Conservation (phyloP, 352 stramenopile species). For the Lagenidium sp. region DNA sequence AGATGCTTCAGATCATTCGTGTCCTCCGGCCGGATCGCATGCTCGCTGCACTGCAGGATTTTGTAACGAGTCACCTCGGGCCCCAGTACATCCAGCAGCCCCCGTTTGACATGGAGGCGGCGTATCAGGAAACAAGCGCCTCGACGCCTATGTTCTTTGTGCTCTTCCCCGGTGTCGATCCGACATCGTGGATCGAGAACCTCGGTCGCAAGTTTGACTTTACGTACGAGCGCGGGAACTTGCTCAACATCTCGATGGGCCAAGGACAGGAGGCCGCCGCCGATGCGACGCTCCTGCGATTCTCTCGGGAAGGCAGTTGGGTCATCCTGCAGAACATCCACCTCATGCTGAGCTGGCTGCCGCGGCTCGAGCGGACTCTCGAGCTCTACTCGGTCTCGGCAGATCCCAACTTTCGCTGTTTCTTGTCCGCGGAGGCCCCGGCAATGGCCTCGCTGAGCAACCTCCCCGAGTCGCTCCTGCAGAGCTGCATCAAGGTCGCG, state of each 20-base stretch:
- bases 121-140: slow-evolving; percentile 84
- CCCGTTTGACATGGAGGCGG: slow-evolving; percentile 79
- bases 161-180: slow-evolving; percentile 88
- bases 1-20: slow-evolving; percentile 72
- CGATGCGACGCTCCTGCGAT: slow-evolving; percentile 58
- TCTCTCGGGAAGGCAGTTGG: slow-evolving; percentile 75
- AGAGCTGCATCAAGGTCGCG: slow-evolving; percentile 84
- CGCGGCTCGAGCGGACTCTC: slow-evolving; percentile 68
- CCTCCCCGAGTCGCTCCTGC: slow-evolving; percentile 77
- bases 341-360: slow-evolving; percentile 88
- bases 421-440: slow-evolving; percentile 90
- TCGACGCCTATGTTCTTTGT: slow-evolving; percentile 92
- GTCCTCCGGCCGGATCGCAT: slow-evolving; percentile 81
- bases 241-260: slow-evolving; percentile 86
- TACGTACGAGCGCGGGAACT: slow-evolving; percentile 64
- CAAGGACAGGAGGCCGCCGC: slow-evolving; percentile 79
- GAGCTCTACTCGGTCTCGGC: slow-evolving; percentile 72
- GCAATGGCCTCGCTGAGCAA: slow-evolving; percentile 78
- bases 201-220: slow-evolving; percentile 79
- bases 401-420: slow-evolving; percentile 92
- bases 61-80: slow-evolving; percentile 41
- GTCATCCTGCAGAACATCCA: slow-evolving; percentile 90
- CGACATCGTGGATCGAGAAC: slow-evolving; percentile 73
- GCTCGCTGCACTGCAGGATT: slow-evolving; percentile 55
- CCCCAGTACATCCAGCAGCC: slow-evolving; percentile 70